Evolutionary conservation across 257 asterid genomes (phyloP).

Genomic region (Forsythia suspensa): DNA sequence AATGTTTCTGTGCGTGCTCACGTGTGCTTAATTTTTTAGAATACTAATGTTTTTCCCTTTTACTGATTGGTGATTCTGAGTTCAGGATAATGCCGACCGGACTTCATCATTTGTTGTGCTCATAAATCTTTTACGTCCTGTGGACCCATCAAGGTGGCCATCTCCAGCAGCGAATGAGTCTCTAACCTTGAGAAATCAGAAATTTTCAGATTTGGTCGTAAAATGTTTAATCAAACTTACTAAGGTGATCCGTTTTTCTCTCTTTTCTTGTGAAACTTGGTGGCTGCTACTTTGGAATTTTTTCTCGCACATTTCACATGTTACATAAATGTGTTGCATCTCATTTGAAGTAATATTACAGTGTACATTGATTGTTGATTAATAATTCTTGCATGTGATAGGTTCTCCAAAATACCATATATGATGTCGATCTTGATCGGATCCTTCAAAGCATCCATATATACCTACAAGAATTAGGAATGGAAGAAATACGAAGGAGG

Average conservation of each 20-base stretch:
- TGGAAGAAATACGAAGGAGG: constrained; percentile 98
- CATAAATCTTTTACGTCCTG: constrained; percentile 86
- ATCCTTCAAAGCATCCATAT: constrained; percentile 95
- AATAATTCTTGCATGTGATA: constrained; percentile 30
- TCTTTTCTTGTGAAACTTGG: background rate
- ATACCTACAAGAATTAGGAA: constrained; percentile 93
- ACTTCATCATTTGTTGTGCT: constrained; percentile 93
- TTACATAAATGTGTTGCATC: background rate
- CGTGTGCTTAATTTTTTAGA: background rate
- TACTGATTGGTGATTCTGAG: constrained; percentile 20
- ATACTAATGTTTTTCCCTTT: constrained; percentile 18
- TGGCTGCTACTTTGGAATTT: background rate
- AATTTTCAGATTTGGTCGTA: constrained; percentile 94
- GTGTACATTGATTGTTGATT: constrained; percentile 3
- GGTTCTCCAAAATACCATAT: constrained; percentile 95
- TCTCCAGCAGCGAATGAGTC: constrained; percentile 84
- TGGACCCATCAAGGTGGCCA: constrained; percentile 98
- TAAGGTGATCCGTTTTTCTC: constrained; percentile 52
- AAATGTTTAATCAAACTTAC: constrained; percentile 98
- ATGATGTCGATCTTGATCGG: constrained; percentile 91
- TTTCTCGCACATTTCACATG: background rate
- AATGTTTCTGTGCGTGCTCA: background rate
- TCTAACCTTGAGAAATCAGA: constrained; percentile 73
- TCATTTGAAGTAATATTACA: background rate
- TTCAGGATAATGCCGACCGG: constrained; percentile 95